Percentiles rank a stretch among this genome's conserved stretches.
Evolutionary conservation across 2,329 filamentous ascomycete genomes (phyloP).

Genomic region (Diaporthe aspalathi): DNA sequence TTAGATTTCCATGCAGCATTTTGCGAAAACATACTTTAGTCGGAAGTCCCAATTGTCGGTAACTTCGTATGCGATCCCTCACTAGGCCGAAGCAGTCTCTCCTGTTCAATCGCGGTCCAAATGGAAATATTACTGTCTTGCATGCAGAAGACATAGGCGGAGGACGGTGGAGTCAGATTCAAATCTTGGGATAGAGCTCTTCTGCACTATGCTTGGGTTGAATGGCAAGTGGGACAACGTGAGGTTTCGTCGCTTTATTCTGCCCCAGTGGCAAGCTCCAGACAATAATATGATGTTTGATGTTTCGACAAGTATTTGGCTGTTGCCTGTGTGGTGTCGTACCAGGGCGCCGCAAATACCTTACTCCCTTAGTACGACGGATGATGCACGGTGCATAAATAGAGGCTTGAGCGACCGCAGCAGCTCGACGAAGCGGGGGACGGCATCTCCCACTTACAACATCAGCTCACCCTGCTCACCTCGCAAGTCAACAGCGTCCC

Average conservation of each 20-base stretch:
- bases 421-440: slow-evolving; percentile 4
- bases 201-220: neutral
- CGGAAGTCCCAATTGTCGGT: neutral
- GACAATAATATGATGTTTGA: too few relatives aligned
- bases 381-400: slow-evolving; percentile 10
- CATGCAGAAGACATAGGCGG: neutral
- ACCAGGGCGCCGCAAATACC: neutral
- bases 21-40: neutral
- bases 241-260: neutral
- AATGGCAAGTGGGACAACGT: neutral
- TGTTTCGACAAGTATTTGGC: neutral
- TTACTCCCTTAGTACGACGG: neutral
- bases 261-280: neutral
- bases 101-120: too few relatives aligned
- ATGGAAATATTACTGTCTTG: neutral
- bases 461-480: slow-evolving; percentile 7
- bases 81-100: neutral
- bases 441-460: neutral
- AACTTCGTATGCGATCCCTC: too few relatives aligned
- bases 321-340: neutral
- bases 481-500: neutral
- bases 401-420: slow-evolving; percentile 1
- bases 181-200: neutral
- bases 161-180: neutral
- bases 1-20: neutral